Conservation (phyloP, 495 filamentous ascomycete genomes). For the Daldinia decipiens region DNA sequence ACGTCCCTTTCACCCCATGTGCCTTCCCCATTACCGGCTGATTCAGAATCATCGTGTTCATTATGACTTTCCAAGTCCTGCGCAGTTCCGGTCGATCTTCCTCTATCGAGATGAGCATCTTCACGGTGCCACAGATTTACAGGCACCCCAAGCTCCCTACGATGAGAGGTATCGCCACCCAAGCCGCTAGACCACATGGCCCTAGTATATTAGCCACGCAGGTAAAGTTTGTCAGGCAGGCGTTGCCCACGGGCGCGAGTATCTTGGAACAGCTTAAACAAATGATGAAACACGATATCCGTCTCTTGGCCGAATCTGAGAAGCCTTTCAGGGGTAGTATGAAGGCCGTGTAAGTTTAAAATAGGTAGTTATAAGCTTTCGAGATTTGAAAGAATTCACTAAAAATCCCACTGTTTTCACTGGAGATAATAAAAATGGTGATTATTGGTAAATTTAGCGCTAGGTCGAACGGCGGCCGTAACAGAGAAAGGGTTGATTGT, state of each 20-base stretch:
- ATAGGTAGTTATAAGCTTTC: neutral
- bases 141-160: slow-evolving; percentile 31
- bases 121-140: slow-evolving; percentile 43
- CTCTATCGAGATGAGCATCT: slow-evolving; percentile 21
- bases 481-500: slow-evolving; percentile 8
- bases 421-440: neutral
- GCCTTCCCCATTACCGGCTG: slow-evolving; percentile 53
- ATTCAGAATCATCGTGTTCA: slow-evolving; percentile 1
- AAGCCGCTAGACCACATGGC: slow-evolving; percentile 42
- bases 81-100: slow-evolving; percentile 2
- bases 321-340: neutral
- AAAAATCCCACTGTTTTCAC: neutral
- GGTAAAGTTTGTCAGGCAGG: neutral
- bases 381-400: neutral
- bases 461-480: neutral
- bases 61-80: neutral
- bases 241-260: neutral
- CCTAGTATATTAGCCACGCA: neutral
- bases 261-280: neutral
- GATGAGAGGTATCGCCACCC: slow-evolving; percentile 31
- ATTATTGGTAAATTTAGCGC: neutral
- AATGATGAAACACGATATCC: neutral
- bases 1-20: slow-evolving; percentile 80
- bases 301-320: neutral
- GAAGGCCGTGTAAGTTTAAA: neutral